Evolutionary conservation across 345 rosid genomes (phyloP).

Genomic region (Salix caprea): DNA sequence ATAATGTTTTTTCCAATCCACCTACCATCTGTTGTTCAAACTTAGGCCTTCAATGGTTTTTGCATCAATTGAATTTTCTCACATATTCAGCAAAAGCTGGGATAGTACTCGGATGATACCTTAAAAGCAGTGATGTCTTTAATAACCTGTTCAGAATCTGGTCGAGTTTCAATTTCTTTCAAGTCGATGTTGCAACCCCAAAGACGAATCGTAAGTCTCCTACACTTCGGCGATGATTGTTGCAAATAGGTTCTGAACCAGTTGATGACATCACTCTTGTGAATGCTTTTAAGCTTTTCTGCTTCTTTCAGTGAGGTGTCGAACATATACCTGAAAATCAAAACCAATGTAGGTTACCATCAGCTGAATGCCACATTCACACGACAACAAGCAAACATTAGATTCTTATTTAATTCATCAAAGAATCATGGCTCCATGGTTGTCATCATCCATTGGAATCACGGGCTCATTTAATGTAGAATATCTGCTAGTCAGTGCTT

Average conservation of each 20-base stretch:
- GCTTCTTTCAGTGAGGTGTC: constrained; percentile 70
- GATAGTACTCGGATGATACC: constrained; percentile 56
- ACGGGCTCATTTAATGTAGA: too few species aligned
- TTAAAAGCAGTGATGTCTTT: constrained; percentile 52
- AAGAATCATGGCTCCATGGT: too few species aligned
- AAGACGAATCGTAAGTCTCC: constrained; percentile 74
- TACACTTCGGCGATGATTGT: constrained; percentile 59
- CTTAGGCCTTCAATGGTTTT: too few species aligned
- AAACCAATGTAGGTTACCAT: neutral
- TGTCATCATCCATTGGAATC: too few species aligned
- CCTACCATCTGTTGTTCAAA: too few species aligned
- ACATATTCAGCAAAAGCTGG: constrained; percentile 55
- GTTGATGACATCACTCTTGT: constrained; percentile 53
- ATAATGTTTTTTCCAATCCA: too few species aligned
- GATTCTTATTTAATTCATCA: too few species aligned
- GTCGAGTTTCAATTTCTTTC: constrained; percentile 38
- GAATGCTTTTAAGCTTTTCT: constrained; percentile 56
- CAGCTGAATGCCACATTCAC: neutral
- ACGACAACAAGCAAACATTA: too few species aligned
- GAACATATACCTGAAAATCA: constrained; percentile 66
- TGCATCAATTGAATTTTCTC: neutral
- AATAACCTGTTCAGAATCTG: constrained; percentile 38
- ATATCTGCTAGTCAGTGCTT: neutral
- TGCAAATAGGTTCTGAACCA: constrained; percentile 69
- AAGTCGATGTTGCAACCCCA: constrained; percentile 83